Evolutionary conservation across 805 yeast genomes (phyloP).

Genomic region (Ogataea siamensis): DNA sequence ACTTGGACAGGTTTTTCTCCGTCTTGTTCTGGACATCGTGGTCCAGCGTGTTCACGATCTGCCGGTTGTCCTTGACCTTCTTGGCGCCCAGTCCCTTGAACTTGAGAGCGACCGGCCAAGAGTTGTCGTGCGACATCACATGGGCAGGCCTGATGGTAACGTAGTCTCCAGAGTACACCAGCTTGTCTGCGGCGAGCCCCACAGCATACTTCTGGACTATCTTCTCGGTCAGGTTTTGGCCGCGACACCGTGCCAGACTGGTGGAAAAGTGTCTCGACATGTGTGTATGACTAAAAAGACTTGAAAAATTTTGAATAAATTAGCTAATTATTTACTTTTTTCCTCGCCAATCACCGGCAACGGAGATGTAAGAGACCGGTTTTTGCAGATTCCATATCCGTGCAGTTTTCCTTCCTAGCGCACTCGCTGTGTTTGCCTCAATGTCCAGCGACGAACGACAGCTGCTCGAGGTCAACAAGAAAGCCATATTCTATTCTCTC

Average conservation of each 20-base stretch:
- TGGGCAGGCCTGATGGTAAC: slow-evolving; percentile 94
- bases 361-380: slow-evolving; percentile 8
- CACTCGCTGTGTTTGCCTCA: neutral
- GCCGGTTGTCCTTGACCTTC: slow-evolving; percentile 77
- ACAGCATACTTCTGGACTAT: slow-evolving; percentile 93
- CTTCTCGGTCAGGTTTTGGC: slow-evolving; percentile 92
- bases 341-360: slow-evolving; percentile 9
- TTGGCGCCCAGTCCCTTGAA: slow-evolving; percentile 93
- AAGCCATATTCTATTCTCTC: slow-evolving; percentile 14
- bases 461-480: slow-evolving; percentile 4
- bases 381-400: neutral
- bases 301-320: slow-evolving; percentile 6
- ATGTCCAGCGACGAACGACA: slow-evolving; percentile 7
- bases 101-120: slow-evolving; percentile 99
- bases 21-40: slow-evolving; percentile 96
- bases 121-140: slow-evolving; percentile 98
- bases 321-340: neutral
- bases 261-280: slow-evolving; percentile 22
- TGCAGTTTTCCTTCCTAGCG: no score
- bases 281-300: slow-evolving; percentile 7
- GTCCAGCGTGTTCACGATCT: slow-evolving; percentile 93
- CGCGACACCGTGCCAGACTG: slow-evolving; percentile 31
- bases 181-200: slow-evolving; percentile 71
- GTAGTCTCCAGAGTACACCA: slow-evolving; percentile 87
- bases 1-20: slow-evolving; percentile 85